Conservation (phyloP, 352 stramenopile genomes). For the Phytopythium boreale region DNA sequence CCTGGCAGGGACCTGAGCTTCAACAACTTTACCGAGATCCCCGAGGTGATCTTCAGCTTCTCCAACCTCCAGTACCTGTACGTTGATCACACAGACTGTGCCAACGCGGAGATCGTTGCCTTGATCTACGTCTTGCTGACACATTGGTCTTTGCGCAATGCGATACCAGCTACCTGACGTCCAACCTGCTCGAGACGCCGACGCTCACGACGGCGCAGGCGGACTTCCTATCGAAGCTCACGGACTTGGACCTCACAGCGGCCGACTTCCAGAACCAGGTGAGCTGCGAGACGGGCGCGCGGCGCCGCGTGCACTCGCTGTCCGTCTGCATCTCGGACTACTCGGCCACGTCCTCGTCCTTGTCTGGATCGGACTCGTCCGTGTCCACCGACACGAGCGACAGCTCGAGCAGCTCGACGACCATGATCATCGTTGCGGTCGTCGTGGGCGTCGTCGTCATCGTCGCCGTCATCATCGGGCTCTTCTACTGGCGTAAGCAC, state of each 20-base stretch:
- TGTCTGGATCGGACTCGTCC: not conserved
- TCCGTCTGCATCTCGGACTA: constrained; percentile 18
- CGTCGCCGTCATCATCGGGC: constrained; percentile 9
- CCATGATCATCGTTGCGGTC: constrained; percentile 14
- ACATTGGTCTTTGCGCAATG: too few relatives aligned
- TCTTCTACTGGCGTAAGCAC: constrained; percentile 13
- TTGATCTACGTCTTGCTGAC: too few relatives aligned
- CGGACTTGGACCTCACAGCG: constrained; percentile 15
- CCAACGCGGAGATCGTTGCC: too few relatives aligned
- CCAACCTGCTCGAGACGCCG: constrained; percentile 19
- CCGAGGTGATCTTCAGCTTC: constrained; percentile 21
- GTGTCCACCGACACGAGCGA: not conserved
- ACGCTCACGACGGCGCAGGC: constrained; percentile 16
- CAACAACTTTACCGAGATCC: constrained; percentile 30
- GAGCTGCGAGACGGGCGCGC: constrained; percentile 12
- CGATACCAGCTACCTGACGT: constrained; percentile 9
- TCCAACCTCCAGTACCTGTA: constrained; percentile 17
- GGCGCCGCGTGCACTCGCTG: constrained; percentile 11
- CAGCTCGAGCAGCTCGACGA: constrained; percentile 6
- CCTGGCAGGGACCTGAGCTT: constrained; percentile 12
- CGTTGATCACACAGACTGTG: not conserved
- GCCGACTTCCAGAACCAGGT: constrained; percentile 14
- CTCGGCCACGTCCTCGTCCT: not conserved
- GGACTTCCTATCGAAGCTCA: constrained; percentile 17
- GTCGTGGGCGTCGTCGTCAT: constrained; percentile 13